phyloP scores from a whole-genome alignment of 306 rosid species.

The Quercus aquifolioides region DNA sequence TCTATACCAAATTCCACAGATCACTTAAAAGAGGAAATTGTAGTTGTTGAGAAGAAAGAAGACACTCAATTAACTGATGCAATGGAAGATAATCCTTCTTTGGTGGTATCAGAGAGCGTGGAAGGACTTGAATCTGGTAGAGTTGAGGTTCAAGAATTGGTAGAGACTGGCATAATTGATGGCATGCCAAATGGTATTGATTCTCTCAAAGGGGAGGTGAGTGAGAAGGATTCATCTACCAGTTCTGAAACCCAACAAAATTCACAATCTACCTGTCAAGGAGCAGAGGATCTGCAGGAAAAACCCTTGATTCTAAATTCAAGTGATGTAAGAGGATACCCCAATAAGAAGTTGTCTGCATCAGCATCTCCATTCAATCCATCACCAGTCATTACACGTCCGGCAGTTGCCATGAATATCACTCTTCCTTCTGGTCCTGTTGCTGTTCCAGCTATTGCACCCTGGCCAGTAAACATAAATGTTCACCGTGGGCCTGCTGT shows the following conservation, averaged over 20 bases:
- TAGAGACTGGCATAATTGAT: constrained; percentile 33
- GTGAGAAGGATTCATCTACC: constrained; percentile 40
- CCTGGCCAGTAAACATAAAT: constrained; percentile 90
- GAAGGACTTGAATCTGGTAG: constrained; percentile 38
- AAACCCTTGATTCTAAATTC: constrained; percentile 35
- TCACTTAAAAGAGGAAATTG: constrained; percentile 41
- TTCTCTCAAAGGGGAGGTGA: constrained; percentile 37
- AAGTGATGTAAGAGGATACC: constrained; percentile 42
- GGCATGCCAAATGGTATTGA: constrained; percentile 31
- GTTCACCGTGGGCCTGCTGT: constrained; percentile 71
- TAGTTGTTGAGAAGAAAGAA: constrained; percentile 44
- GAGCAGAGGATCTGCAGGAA: constrained; percentile 52
- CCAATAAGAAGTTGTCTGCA: constrained; percentile 80
- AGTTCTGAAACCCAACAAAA: constrained; percentile 44
- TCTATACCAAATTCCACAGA: constrained; percentile 34
- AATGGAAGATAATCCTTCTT: constrained; percentile 36
- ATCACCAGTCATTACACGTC: constrained; percentile 58
- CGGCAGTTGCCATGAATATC: constrained; percentile 67
- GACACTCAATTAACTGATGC: constrained; percentile 29
- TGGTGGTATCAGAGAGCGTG: constrained; percentile 25
- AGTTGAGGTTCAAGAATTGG: constrained; percentile 42
- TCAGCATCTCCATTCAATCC: constrained; percentile 98
- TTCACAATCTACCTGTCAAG: constrained; percentile 37
- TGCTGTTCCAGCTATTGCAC: constrained; percentile 57
- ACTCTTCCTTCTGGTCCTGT: constrained; percentile 66